These are phyloP conservation scores for Suillus cothurnatus DNA, from an alignment of 768 basidiomycete species.

Conservation along the genomic window DNA sequence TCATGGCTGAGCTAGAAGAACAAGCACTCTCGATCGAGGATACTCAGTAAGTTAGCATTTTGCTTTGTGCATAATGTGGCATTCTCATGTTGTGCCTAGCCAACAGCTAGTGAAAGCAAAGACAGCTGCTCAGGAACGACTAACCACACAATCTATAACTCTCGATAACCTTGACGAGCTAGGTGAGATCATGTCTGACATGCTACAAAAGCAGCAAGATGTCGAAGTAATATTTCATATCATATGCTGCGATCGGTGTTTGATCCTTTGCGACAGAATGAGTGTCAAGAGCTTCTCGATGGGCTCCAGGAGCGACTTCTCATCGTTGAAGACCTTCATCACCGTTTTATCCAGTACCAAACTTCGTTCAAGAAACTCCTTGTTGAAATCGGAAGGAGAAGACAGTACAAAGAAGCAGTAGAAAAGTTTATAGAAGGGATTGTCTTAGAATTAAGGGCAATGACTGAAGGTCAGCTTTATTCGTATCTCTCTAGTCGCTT, in stretches of 20 bases:
- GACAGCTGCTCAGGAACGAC: conserved; percentile 43
- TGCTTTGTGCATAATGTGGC: conserved; percentile 9
- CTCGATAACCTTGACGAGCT: conserved; percentile 75
- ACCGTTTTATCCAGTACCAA: conserved; percentile 69
- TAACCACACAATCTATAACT: conserved; percentile 50
- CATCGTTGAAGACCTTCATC: conserved; percentile 63
- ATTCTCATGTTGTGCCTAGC: conserved; percentile 37
- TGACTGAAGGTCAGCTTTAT: conserved; percentile 59
- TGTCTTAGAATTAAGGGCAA: conserved; percentile 61
- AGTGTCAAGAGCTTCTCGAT: conserved; percentile 55
- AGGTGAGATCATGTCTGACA: conserved; percentile 77
- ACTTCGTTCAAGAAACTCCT: conserved; percentile 74
- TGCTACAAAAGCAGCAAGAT: conserved; percentile 67
- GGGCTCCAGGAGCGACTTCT: conserved; percentile 62
- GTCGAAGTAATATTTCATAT: conserved; percentile 55
- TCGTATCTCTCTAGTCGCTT: neutral
- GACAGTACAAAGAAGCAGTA: conserved; percentile 64
- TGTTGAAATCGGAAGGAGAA: conserved; percentile 69
- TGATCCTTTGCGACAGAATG: conserved; percentile 36
- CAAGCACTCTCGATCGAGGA: conserved; percentile 52
- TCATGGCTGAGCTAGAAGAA: conserved; percentile 73
- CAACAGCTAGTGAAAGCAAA: conserved; percentile 50
- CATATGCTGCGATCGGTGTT: neutral
- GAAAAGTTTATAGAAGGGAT: conserved; percentile 68
- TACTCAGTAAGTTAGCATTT: conserved; percentile 46